A percentile compares a stretch with the other conserved stretches of the same genome.
Conservation (phyloP, 352 stramenopile genomes). For the Phytopythium boreale region DNA sequence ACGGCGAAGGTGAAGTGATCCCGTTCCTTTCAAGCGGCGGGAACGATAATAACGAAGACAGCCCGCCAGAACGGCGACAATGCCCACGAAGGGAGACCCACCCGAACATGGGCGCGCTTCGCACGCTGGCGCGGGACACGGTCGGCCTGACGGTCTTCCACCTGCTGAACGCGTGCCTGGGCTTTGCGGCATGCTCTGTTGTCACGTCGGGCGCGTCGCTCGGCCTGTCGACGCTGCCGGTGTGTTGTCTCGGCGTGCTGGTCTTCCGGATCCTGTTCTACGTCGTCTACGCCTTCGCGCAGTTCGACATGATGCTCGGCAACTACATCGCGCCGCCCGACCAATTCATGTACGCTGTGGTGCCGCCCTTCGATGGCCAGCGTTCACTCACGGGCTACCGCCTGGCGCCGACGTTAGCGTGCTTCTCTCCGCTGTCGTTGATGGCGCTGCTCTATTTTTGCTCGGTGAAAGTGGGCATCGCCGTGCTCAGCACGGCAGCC, state of each 20-base stretch:
- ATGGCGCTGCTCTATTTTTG: constrained; percentile 71
- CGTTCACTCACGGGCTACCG: constrained; percentile 25
- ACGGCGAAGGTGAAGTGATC: not conserved
- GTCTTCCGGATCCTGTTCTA: constrained; percentile 60
- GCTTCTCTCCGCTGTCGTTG: constrained; percentile 61
- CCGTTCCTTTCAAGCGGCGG: not conserved
- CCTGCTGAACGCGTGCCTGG: constrained; percentile 52
- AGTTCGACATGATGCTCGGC: constrained; percentile 51
- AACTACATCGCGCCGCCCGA: constrained; percentile 32
- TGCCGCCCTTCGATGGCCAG: constrained; percentile 19
- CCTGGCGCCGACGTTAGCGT: constrained; percentile 38
- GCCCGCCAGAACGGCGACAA: not conserved
- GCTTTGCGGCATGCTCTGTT: constrained; percentile 40
- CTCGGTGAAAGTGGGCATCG: constrained; percentile 51
- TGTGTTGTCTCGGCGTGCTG: constrained; percentile 66
- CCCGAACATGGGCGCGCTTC: not conserved
- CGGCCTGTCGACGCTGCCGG: constrained; percentile 42
- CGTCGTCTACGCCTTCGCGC: constrained; percentile 46
- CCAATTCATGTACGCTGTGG: constrained; percentile 34
- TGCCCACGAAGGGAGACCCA: not conserved
- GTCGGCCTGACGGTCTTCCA: constrained; percentile 54
- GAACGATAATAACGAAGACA: not conserved
- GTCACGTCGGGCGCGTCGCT: constrained; percentile 39
- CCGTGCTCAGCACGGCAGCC: constrained; percentile 30
- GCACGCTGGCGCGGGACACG: constrained; percentile 10